A percentile compares a stretch with the other conserved stretches of the same genome.
phyloP scores from a whole-genome alignment of 2,329 filamentous ascomycete species.

The Fusarium sarcochroum region DNA sequence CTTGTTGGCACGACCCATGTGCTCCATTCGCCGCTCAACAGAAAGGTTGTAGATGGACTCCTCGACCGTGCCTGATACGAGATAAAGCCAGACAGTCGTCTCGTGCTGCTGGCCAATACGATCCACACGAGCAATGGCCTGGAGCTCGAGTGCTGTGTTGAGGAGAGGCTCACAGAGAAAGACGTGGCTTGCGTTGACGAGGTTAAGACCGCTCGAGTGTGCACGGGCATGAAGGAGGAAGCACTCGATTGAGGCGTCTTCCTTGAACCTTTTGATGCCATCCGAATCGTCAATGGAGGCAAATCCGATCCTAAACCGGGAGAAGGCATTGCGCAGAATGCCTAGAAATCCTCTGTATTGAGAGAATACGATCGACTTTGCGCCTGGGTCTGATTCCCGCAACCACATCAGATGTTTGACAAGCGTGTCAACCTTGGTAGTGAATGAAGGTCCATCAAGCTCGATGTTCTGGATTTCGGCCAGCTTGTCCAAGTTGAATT shows the following conservation, averaged over 20 bases:
- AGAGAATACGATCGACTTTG: conserved; percentile 95
- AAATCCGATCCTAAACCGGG: conserved; percentile 78
- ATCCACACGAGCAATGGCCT: conserved; percentile 95
- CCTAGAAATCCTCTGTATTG: conserved; percentile 86
- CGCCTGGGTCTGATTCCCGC: conserved; percentile 83
- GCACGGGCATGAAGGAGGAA: conserved; percentile 92
- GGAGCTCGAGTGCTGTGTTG: conserved; percentile 93
- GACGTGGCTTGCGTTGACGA: conserved; percentile 93
- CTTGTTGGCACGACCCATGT: conserved; percentile 69
- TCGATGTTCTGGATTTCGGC: conserved; percentile 87
- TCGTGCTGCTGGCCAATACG: conserved; percentile 90
- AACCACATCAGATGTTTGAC: conserved; percentile 89
- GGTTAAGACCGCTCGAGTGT: conserved; percentile 88
- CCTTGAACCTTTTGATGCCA: conserved; percentile 83
- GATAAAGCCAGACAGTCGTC: conserved; percentile 96
- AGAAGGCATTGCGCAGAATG: conserved; percentile 79
- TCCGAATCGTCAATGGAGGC: conserved; percentile 76
- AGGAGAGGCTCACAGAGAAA: conserved; percentile 95
- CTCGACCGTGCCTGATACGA: conserved; percentile 92
- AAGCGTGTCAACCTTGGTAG: conserved; percentile 90
- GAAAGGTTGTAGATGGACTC: conserved; percentile 92
- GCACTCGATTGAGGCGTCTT: conserved; percentile 80
- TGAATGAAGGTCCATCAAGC: conserved; percentile 79
- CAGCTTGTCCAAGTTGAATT: conserved; percentile 79
- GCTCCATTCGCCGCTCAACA: conserved; percentile 81